Conservation (phyloP, 192 early-diverging fungal genomes). For the Coemansia sp. region DNA sequence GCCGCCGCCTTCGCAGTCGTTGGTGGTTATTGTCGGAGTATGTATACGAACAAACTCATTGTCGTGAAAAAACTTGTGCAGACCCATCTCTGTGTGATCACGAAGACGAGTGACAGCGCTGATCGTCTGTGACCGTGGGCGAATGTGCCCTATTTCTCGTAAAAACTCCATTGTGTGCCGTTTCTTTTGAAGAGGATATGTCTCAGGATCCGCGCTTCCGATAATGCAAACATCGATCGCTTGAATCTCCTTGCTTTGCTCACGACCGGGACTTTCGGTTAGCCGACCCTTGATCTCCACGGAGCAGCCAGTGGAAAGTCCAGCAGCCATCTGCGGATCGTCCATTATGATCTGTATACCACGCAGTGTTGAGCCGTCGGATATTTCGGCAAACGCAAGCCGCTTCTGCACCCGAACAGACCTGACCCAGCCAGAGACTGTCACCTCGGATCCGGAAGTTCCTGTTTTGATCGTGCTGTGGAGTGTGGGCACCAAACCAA, state of each 20-base stretch:
- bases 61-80: slow-evolving; percentile 72
- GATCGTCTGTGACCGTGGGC: slow-evolving; percentile 74
- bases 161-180: slow-evolving; percentile 74
- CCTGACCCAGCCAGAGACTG: slow-evolving; percentile 71
- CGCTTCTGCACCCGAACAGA: slow-evolving; percentile 80
- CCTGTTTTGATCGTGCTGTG: slow-evolving; percentile 19
- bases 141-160: slow-evolving; percentile 73
- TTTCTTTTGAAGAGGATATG: slow-evolving; percentile 87
- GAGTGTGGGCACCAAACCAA: slow-evolving; percentile 32
- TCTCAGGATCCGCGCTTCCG: slow-evolving; percentile 54
- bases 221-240: slow-evolving; percentile 39
- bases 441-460: slow-evolving; percentile 20
- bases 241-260: slow-evolving; percentile 72
- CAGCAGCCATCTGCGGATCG: slow-evolving; percentile 33
- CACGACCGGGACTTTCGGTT: slow-evolving; percentile 64
- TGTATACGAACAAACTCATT: slow-evolving; percentile 76
- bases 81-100: slow-evolving; percentile 61
- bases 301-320: slow-evolving; percentile 69
- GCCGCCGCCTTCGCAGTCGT: slow-evolving; percentile 90
- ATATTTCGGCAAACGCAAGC: slow-evolving; percentile 72
- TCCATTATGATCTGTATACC: slow-evolving; percentile 69
- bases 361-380: slow-evolving; percentile 70
- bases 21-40: slow-evolving; percentile 79
- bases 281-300: slow-evolving; percentile 71
- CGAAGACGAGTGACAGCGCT: slow-evolving; percentile 72